Base-by-base conservation (phyloP, 1,284 basidiomycete genomes). In the Gymnopus androsaceus region DNA sequence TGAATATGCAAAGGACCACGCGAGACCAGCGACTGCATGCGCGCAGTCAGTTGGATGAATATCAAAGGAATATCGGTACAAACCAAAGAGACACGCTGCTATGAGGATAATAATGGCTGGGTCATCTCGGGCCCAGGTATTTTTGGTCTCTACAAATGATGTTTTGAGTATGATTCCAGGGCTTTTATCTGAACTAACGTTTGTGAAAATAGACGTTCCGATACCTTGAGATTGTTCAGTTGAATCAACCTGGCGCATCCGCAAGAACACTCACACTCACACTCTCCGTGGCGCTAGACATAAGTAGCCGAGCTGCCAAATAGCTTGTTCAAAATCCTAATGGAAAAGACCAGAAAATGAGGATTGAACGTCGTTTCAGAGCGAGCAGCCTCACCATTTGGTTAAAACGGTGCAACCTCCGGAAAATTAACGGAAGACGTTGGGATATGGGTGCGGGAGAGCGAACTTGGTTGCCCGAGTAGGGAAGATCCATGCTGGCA, bases 91-190 rank as follows among this genome's bases (percentile, higher is more conserved):
- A 69, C 87, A 92, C 38, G 82, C 89, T 30, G 84, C 81, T 52
- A 96, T 86, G 48, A 97, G 81, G 42, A 96, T 81, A 34, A 96
- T 78, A 64, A 96, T 94, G 12, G 95, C 94, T 17, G 95, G 95
- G 69, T 97, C 94, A 70, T 98, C 95, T 69, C 95, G 79, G 23
- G 94, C 93, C 94, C 95, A 97, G 4, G 91, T 92, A 70, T 98
- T 97, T 80, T 97, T 97, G n/a, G 95, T 98, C 77, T 97, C 93
- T 92, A 67, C 15, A 46, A 31, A 40, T 23, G 50, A 23, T 49
- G 21, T 30, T 30, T 64, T 50, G n/a, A 42, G 25, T 15, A 15
- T 50, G 17, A 40, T 28, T n/a, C 31, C 6, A 45, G 4, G n/a
- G 19, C 3, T 42, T 1, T 17, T 8, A 27, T 7, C 5, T 46